phyloP scores from a whole-genome alignment of 192 early-diverging fungal genomes.

The Borealophlyctis nickersoniae region DNA sequence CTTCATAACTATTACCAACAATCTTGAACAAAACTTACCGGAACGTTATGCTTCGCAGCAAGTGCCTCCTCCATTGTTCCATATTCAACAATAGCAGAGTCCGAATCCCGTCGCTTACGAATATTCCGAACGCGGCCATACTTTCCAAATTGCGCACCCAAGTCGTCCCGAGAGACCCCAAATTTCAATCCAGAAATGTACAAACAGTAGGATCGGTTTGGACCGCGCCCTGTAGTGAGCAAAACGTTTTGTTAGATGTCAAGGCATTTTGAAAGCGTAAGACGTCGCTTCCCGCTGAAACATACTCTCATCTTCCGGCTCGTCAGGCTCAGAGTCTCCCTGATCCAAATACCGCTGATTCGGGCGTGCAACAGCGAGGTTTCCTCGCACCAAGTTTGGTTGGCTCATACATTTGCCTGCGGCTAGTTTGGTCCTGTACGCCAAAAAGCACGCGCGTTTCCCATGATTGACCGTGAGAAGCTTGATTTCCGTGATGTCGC shows the following conservation, averaged over 20 bases:
- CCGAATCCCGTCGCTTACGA: conserved; percentile 2
- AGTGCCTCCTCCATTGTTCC: background rate
- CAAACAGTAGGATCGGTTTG: too few relatives aligned
- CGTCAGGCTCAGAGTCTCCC: conserved; percentile 25
- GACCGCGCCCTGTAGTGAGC: too few relatives aligned
- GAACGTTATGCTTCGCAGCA: background rate
- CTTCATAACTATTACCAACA: too few relatives aligned
- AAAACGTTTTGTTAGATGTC: too few relatives aligned
- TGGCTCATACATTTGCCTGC: conserved; percentile 14
- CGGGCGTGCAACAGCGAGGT: background rate
- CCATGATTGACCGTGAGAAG: conserved; percentile 15
- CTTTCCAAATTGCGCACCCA: conserved; percentile 9
- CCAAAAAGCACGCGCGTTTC: conserved; percentile 15
- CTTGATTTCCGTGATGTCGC: conserved; percentile 25
- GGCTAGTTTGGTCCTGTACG: conserved; percentile 17
- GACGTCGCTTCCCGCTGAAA: too few relatives aligned
- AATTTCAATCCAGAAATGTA: conserved; percentile 1
- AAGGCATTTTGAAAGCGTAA: too few relatives aligned
- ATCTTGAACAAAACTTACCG: too few relatives aligned
- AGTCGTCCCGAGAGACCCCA: conserved; percentile 13
- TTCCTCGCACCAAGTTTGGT: conserved; percentile 11
- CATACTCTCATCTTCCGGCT: conserved; percentile 14
- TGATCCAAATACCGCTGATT: conserved; percentile 17
- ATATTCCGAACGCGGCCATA: conserved; percentile 7
- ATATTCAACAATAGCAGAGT: conserved; percentile 17